Conservation (phyloP, 1,284 basidiomycete genomes). For the Ceratobasidium theobromae region DNA sequence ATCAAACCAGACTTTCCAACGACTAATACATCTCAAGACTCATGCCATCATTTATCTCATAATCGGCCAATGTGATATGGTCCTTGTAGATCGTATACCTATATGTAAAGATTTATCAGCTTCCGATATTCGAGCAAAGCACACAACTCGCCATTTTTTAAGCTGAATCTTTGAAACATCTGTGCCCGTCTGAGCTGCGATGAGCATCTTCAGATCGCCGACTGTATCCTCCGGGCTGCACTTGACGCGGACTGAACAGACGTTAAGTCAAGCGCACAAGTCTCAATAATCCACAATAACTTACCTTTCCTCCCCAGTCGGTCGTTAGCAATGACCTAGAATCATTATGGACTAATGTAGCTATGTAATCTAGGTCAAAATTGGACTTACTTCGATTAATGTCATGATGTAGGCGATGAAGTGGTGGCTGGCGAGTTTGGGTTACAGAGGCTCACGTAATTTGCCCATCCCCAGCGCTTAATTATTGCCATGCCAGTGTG, state of each 20-base stretch:
- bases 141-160: constrained; percentile 84
- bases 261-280: not conserved
- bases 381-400: constrained; percentile 57
- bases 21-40: constrained; percentile 86
- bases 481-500: too few species aligned
- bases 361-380: not conserved
- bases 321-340: constrained; percentile 92
- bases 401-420: constrained; percentile 50
- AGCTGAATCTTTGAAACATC: constrained; percentile 82
- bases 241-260: constrained; percentile 79
- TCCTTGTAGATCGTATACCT: constrained; percentile 95
- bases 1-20: not conserved
- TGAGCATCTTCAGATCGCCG: constrained; percentile 94
- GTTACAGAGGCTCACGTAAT: too few species aligned
- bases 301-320: constrained; percentile 93
- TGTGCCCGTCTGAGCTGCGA: constrained; percentile 95
- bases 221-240: constrained; percentile 94
- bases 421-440: too few species aligned
- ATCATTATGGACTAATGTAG: not conserved
- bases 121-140: not conserved
- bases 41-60: constrained; percentile 94
- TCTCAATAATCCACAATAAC: not conserved
- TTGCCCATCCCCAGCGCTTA: too few species aligned
- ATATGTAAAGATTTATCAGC: not conserved
- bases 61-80: constrained; percentile 91